Evolutionary conservation across 345 rosid genomes (phyloP), one percentile per base, ranked within the genome.

Genomic region (Garcia nutans): DNA sequence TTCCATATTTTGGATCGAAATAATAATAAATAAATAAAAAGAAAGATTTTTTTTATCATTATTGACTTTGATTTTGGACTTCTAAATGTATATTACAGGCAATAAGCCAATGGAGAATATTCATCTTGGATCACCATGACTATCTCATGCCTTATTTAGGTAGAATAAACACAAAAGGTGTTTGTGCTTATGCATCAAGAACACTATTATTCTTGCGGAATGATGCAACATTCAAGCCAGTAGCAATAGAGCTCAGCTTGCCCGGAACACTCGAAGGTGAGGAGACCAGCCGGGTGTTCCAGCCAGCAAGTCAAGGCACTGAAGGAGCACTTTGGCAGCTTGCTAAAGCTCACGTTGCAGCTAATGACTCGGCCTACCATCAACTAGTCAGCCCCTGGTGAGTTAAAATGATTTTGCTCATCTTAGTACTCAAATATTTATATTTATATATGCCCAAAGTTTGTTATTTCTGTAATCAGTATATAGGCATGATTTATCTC

Each of bases 331-430:
- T 82, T 58, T 91, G 92, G 95, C 85, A 78, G n/a, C 75, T 87
- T 10, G 95, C 90, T 11, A 89, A 86, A 84, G 56, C 90, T 64
- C 95, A 89, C 63, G 95, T 91, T 68, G 76, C 82, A 49, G 84
- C 87, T 31, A 91, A 87, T 74, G 95, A 91, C 81, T 82, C 89
- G 15, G 89, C 80, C 33, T 78, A 89, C 79, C 95, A 91, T 68
- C 93, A 86, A 37, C 81, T 91, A n/a, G 63, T 84, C 74, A 85
- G 85, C 77, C 91, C 88, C 47, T 91, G 95, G 95, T 89, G 76
- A 80, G 89, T 74, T 66, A 42, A 71, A 61, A 58, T 28, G 15
- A 57, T 71, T 55, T 52, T 16, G 54, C 5, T 23, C 0, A 64
- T 60, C 23, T 54, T 33, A 6, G 33, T 31, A 64, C 3, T 41